Evolutionary conservation across 202 grass and related monocot species (phyloP).

Genomic region (Zoysia matrella): DNA sequence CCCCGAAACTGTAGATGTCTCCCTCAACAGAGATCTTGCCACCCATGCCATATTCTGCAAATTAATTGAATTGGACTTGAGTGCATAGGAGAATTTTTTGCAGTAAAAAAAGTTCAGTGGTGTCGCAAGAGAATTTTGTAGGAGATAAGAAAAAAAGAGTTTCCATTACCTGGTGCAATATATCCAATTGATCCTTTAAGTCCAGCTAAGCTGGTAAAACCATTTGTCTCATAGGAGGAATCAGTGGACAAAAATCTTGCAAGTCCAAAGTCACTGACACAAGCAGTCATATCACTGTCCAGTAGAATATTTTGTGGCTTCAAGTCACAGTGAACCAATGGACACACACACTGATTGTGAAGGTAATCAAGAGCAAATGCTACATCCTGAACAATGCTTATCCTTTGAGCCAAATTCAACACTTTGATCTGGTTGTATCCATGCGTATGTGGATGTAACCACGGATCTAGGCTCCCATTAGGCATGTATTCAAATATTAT

Average conservation of each 20-base stretch:
- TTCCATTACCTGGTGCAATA: constrained; percentile 46
- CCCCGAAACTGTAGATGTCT: constrained; percentile 47
- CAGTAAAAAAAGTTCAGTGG: too few relatives aligned
- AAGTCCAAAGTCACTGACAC: constrained; percentile 54
- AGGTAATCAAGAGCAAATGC: constrained; percentile 56
- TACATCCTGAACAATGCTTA: constrained; percentile 54
- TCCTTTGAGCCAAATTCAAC: constrained; percentile 32
- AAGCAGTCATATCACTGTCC: constrained; percentile 39
- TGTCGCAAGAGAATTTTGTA: neutral
- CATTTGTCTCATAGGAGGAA: neutral
- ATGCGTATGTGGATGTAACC: constrained; percentile 2
- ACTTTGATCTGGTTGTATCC: neutral
- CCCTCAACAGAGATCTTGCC: constrained; percentile 20
- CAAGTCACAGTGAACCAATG: constrained; percentile 56
- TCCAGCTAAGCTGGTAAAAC: constrained; percentile 13
- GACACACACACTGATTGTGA: constrained; percentile 39
- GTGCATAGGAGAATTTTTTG: too few relatives aligned
- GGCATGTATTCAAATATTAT: constrained; percentile 15
- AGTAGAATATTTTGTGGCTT: constrained; percentile 54
- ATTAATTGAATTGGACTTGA: neutral
- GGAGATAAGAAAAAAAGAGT: neutral
- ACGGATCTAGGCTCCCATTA: constrained; percentile 19
- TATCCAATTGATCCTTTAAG: constrained; percentile 63
- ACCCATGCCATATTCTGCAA: constrained; percentile 51
- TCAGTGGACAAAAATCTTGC: constrained; percentile 24